These are phyloP conservation scores for Fusarium circinatum DNA, from an alignment of 2,329 filamentous ascomycete genomes.

Conservation along the genomic window DNA sequence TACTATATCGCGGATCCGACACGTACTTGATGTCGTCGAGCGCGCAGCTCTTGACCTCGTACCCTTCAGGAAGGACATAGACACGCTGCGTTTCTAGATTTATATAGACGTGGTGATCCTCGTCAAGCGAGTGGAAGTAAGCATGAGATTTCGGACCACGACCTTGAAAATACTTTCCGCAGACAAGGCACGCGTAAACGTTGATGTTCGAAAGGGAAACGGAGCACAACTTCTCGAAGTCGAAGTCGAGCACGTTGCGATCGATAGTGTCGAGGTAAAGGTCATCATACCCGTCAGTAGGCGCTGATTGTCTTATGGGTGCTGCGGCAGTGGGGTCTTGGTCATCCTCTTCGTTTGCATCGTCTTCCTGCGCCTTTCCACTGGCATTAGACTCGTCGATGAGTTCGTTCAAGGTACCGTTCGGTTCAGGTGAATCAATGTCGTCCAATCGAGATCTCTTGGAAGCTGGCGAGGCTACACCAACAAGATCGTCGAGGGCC, in stretches of 20 bases:
- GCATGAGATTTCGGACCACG: conserved; percentile 93
- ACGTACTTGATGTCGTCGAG: conserved; percentile 99
- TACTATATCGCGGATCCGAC: conserved; percentile 87
- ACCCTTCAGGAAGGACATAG: conserved; percentile 93
- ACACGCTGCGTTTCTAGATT: conserved; percentile 95
- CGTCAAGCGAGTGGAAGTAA: conserved; percentile 96
- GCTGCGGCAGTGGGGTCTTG: conserved; percentile 52
- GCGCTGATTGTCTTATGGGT: conserved; percentile 70
- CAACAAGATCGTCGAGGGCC: conserved; percentile 66
- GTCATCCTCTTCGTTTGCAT: conserved; percentile 54
- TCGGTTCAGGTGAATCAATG: conserved; percentile 52
- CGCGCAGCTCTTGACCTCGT: conserved; percentile 94
- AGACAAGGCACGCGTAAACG: conserved; percentile 96
- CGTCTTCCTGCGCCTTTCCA: conserved; percentile 45
- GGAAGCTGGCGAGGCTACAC: conserved; percentile 65
- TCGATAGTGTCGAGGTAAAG: conserved; percentile 98
- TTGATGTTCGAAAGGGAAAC: conserved; percentile 98
- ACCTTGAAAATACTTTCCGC: conserved; percentile 97
- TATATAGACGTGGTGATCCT: conserved; percentile 97
- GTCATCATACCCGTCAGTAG: conserved; percentile 89
- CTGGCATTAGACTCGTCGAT: conserved; percentile 48
- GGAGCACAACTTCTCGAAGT: conserved; percentile 98
- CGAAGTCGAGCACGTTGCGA: conserved; percentile 92
- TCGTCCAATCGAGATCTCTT: conserved; percentile 67
- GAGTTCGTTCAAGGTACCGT: conserved; percentile 36